Evolutionary conservation across 1,284 basidiomycete species (phyloP).

Genomic region (Cutaneotrichosporon sp.): DNA sequence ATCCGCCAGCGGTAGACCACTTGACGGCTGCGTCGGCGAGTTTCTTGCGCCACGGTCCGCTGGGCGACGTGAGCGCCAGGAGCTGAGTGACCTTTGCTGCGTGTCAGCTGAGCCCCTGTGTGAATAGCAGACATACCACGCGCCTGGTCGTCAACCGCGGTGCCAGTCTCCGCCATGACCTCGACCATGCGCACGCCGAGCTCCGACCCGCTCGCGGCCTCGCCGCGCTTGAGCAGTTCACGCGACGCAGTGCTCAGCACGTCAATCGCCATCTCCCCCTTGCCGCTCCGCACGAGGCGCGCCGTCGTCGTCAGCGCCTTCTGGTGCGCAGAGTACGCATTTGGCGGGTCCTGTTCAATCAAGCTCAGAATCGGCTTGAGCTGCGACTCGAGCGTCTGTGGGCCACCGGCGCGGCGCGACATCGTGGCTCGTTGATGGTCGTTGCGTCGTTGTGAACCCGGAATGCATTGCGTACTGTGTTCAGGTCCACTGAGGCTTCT

Average conservation of each 20-base stretch:
- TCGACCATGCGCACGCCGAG: slow-evolving; percentile 70
- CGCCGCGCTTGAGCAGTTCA: slow-evolving; percentile 75
- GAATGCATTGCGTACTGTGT: too few species aligned
- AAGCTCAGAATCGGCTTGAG: slow-evolving; percentile 45
- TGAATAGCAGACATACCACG: slow-evolving; percentile 58
- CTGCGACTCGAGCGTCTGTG: slow-evolving; percentile 36
- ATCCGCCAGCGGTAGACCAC: slow-evolving; percentile 74
- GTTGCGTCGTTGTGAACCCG: too few species aligned
- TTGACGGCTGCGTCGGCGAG: slow-evolving; percentile 49
- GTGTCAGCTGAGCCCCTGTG: neutral
- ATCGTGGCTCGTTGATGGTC: too few species aligned
- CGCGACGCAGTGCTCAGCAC: slow-evolving; percentile 79
- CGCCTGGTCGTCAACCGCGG: slow-evolving; percentile 60
- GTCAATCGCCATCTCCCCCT: slow-evolving; percentile 75
- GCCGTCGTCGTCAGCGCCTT: slow-evolving; percentile 90
- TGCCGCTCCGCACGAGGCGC: slow-evolving; percentile 68
- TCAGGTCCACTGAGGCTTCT: neutral
- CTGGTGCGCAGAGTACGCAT: slow-evolving; percentile 86
- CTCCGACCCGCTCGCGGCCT: slow-evolving; percentile 83
- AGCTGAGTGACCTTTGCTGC: slow-evolving; percentile 48
- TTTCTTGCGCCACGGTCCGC: slow-evolving; percentile 51
- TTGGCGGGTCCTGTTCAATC: slow-evolving; percentile 35
- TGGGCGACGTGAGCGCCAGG: slow-evolving; percentile 47
- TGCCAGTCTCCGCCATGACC: slow-evolving; percentile 65
- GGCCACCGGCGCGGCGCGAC: slow-evolving; percentile 36